A percentile compares a stretch with the other conserved stretches of the same genome.
These are phyloP conservation scores for Neurospora discreta DNA, from an alignment of 495 filamentous ascomycete genomes.

Conservation along the genomic window DNA sequence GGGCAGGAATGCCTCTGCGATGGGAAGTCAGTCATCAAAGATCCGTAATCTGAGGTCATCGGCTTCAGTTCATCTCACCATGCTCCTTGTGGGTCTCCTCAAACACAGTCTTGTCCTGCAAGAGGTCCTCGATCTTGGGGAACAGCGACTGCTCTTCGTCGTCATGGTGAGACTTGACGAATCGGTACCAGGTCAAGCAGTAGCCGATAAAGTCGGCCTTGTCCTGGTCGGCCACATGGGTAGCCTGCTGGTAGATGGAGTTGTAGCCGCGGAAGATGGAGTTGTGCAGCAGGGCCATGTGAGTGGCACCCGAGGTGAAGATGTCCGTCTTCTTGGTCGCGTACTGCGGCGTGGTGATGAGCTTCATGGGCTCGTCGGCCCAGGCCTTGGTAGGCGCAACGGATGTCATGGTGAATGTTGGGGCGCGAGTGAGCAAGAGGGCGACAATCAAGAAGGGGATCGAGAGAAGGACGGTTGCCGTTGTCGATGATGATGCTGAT, in stretches of 20 bases:
- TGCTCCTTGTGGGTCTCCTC: slow-evolving; percentile 40
- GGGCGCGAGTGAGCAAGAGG: slow-evolving; percentile 29
- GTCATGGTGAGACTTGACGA: slow-evolving; percentile 44
- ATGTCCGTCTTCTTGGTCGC: slow-evolving; percentile 39
- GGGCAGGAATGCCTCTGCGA: slow-evolving; percentile 36
- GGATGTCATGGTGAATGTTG: slow-evolving; percentile 29
- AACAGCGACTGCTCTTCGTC: slow-evolving; percentile 43
- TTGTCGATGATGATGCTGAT: background rate
- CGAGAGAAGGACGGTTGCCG: slow-evolving; percentile 12
- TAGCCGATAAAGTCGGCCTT: slow-evolving; percentile 41
- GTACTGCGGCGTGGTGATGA: slow-evolving; percentile 36
- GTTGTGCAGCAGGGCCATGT: slow-evolving; percentile 51
- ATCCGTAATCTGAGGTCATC: background rate
- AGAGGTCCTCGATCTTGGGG: slow-evolving; percentile 37
- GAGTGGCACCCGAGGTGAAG: slow-evolving; percentile 42
- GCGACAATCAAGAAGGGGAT: slow-evolving; percentile 23
- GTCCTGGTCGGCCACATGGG: slow-evolving; percentile 28
- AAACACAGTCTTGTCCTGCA: slow-evolving; percentile 35
- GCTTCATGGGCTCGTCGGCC: slow-evolving; percentile 38
- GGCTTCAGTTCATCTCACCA: slow-evolving; percentile 20
- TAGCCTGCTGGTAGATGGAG: slow-evolving; percentile 44
- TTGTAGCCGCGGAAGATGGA: slow-evolving; percentile 48
- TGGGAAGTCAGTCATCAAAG: background rate
- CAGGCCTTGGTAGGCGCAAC: slow-evolving; percentile 27
- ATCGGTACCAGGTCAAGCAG: slow-evolving; percentile 36